Base-by-base conservation (phyloP, 257 asterid genomes). In the Schizonepeta tenuifolia region DNA sequence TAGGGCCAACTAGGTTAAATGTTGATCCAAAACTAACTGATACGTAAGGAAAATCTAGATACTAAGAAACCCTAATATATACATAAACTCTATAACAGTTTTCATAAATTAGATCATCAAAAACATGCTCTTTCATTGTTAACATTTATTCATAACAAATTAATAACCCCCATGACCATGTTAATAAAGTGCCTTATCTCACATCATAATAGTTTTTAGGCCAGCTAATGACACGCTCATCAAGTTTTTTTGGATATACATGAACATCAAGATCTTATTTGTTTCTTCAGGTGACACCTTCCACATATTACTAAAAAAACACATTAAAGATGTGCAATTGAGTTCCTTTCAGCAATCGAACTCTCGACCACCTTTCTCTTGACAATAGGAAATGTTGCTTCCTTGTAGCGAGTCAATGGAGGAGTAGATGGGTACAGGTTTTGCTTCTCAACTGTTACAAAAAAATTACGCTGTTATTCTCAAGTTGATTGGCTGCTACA, bases 331-430 rank as follows among this genome's bases (percentile, higher is more conserved):
- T 26, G 26, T 55, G 15, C n/a, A 22, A 26, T 33, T 54, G 43
- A 56, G 17, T 61, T 64, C 69, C 21, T 60, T 36, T 41, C 96
- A 18, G 86, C 79, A 77, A 84, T 75, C 59, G 81, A 69, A 78
- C 80, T 79, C 77, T 88, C 97, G 14, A 67, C 89, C 75, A 84
- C 63, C 81, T 87, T 95, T 82, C 82, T 95, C 89, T 86, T 89
- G 73, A 84, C 82, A 46, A 85, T 81, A 36, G 99, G 95, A 88
- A 95, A 90, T 76, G 95, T 63, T 47, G 90, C 82, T 86, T 90
- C 99, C 77, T 80, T 92, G 88, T 86, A 88, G 70, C 95, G 96
- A 76, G 99, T 95, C 90, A 95, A 78, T 54, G 98, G 96, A 74
- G 99, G 97, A 67, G 86, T 38, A 50, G 92, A 80, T 63, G 99